A percentile compares a stretch with the other conserved stretches of the same genome.
Conservation (phyloP, 768 basidiomycete species). For the Asterophora lycoperdoides region DNA sequence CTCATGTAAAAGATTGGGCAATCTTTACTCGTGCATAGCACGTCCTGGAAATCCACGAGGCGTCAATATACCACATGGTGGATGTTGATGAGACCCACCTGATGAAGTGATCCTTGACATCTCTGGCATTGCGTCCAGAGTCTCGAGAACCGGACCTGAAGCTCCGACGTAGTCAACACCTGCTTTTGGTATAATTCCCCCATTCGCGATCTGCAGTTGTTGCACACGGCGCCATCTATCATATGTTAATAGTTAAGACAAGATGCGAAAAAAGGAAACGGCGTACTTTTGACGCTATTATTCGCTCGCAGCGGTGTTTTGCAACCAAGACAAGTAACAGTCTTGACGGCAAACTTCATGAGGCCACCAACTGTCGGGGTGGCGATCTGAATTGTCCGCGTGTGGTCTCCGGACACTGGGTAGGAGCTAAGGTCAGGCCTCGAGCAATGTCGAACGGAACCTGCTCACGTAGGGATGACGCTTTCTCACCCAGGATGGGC, state of each 20-base stretch:
- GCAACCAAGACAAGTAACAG: slow-evolving; percentile 91
- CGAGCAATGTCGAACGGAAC: background rate
- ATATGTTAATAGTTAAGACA: background rate
- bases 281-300: slow-evolving; percentile 70
- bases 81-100: slow-evolving; percentile 39
- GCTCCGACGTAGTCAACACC: slow-evolving; percentile 62
- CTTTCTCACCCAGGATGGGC: slow-evolving; percentile 92
- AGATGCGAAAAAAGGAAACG: background rate
- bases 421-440: slow-evolving; percentile 2
- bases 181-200: slow-evolving; percentile 95
- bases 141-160: slow-evolving; percentile 89
- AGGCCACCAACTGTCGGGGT: slow-evolving; percentile 95
- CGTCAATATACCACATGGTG: background rate
- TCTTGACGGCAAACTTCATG: slow-evolving; percentile 99
- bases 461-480: slow-evolving; percentile 69
- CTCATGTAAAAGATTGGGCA: slow-evolving; percentile 99
- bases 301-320: slow-evolving; percentile 79
- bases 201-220: slow-evolving; percentile 82
- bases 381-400: slow-evolving; percentile 91
- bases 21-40: slow-evolving; percentile 93
- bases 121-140: slow-evolving; percentile 99
- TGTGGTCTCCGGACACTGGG: slow-evolving; percentile 93
- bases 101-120: slow-evolving; percentile 97
- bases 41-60: slow-evolving; percentile 55
- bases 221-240: slow-evolving; percentile 88